phyloP scores from a whole-genome alignment of 108 stramenopile species.

The Fistulifera solaris region DNA sequence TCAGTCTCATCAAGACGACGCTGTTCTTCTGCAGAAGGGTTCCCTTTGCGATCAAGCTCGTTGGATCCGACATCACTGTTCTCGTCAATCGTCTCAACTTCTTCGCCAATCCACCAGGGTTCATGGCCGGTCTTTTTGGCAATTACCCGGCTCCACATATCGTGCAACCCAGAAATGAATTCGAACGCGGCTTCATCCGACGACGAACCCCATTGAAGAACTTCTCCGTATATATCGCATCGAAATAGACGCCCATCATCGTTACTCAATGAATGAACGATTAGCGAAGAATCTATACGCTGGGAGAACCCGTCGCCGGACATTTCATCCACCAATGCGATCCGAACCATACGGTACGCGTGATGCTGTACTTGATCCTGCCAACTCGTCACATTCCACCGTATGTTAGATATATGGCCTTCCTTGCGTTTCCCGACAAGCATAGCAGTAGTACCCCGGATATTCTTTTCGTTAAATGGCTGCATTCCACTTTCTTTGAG shows the following conservation, averaged over 20 bases:
- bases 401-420: conserved; percentile 13
- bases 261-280: conserved; percentile 53
- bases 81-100: no score
- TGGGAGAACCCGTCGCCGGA: conserved; percentile 38
- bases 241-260: conserved; percentile 66
- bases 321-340: conserved; percentile 49
- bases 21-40: no score
- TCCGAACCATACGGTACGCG: conserved; percentile 57
- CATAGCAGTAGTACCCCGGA: conserved; percentile 41
- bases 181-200: conserved; percentile 52
- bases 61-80: no score
- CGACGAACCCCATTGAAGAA: conserved; percentile 56
- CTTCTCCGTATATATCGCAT: conserved; percentile 72
- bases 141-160: conserved; percentile 75
- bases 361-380: conserved; percentile 23
- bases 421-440: conserved; percentile 32
- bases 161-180: conserved; percentile 64
- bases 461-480: conserved; percentile 18
- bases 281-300: conserved; percentile 57
- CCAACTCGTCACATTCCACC: conserved; percentile 11
- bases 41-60: no score
- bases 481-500: conserved; percentile 38
- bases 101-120: conserved; percentile 38
- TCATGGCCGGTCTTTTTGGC: conserved; percentile 14
- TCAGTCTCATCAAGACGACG: no score